A percentile compares a stretch with the other conserved stretches of the same genome.
These are phyloP conservation scores for Nakazawaea molendinolei DNA, from an alignment of 805 yeast species.

Conservation along the genomic window DNA sequence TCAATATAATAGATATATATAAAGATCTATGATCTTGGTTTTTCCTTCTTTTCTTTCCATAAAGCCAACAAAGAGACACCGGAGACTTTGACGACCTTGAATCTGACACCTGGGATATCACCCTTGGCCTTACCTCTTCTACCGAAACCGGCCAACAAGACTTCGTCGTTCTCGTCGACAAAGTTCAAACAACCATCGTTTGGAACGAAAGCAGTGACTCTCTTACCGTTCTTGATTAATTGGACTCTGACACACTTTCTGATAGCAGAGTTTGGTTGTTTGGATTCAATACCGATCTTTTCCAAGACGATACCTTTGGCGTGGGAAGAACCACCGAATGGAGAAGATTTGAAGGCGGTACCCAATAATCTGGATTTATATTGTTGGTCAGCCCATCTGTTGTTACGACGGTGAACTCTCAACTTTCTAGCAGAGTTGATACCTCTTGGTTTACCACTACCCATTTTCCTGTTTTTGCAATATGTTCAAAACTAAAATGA, in stretches of 20 bases:
- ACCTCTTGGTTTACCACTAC: constrained; percentile 99
- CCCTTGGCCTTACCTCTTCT: constrained; percentile 99
- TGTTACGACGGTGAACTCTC: constrained; percentile 99
- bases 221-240: constrained; percentile 99
- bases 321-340: constrained; percentile 99
- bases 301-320: constrained; percentile 99
- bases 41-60: constrained; percentile 99
- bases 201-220: constrained; percentile 99
- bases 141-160: constrained; percentile 99
- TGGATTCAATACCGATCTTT: constrained; percentile 99
- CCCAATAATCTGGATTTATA: constrained; percentile 99
- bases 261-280: constrained; percentile 99
- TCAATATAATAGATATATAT: not conserved
- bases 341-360: constrained; percentile 99
- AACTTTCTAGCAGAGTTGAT: constrained; percentile 99
- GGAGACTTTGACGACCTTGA: constrained; percentile 99
- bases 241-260: constrained; percentile 99
- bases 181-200: constrained; percentile 99
- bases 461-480: constrained; percentile 55
- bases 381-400: constrained; percentile 99
- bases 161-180: constrained; percentile 99
- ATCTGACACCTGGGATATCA: constrained; percentile 99
- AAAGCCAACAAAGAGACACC: constrained; percentile 99
- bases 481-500: not conserved
- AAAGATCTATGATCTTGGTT: constrained; percentile 88